Evolutionary conservation across 768 basidiomycete species (phyloP), one percentile per base, ranked within the genome.

Genomic region (Tulasnella sp.): DNA sequence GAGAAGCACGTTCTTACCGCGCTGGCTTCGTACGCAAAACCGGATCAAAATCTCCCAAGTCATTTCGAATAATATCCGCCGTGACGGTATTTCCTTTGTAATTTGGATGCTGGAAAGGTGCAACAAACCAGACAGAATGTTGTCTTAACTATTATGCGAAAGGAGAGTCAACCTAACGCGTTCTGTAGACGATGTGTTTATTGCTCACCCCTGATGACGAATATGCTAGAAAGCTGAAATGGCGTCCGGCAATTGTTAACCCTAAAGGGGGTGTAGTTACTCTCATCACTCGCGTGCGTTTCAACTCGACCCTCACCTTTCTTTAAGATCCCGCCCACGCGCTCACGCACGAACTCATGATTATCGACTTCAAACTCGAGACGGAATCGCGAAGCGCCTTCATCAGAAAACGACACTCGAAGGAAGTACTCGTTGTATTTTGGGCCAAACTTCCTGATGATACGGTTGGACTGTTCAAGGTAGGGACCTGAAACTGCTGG

Each of bases 11-110:
- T 8, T 14, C 50, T 41, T 27, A 60, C 67, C 85, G 86, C 4
- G 89, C 87, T 2, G 89, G 89, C 21, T 69, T 71, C 42, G n/a
- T n/a, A n/a, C 66, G 31, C 80, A 69, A 7, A 82, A 40, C n/a
- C 29, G 67, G 1, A 66, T 54, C 0, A 23, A 91, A 92, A 62
- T 86, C 74, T 4, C 89, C 89, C 9, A 90, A 71, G 1, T 73
- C 70, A 11, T 70, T 61, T 15, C 88, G 76, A 57, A 93, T 87
- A 9, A 59, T 68, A 37, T 76, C 70, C 0, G 84, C 77, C 8
- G 74, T 75, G 25, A 90, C 72, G 35, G 48, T 49, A 0, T 74
- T 75, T n/a, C n/a, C n/a, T n/a, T n/a, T n/a, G 29, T 70, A 1
- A 71, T 7, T 65, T 65, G 3, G 69, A 31, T 57, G 41, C 15